Conservation (phyloP, 2,329 filamentous ascomycete species). For the Madurella fahalii region DNA sequence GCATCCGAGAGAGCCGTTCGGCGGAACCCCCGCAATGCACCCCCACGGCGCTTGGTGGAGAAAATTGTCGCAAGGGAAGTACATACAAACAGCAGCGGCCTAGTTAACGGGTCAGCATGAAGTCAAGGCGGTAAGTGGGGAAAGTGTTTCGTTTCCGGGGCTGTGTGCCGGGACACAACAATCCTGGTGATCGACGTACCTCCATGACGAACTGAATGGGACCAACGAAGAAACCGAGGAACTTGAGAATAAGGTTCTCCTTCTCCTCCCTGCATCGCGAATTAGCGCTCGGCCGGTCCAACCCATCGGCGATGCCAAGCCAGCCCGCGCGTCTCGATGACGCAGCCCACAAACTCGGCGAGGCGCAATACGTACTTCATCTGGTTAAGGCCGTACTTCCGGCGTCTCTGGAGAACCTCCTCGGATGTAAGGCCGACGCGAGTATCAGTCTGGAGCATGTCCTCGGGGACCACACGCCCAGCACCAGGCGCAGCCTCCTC, state of each 20-base stretch:
- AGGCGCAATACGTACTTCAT: slow-evolving; percentile 50
- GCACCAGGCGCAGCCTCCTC: slow-evolving; percentile 43
- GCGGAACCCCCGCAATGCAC: slow-evolving; percentile 5
- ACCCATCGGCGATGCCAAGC: not conserved
- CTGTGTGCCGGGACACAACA: slow-evolving; percentile 13
- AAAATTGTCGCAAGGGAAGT: slow-evolving; percentile 15
- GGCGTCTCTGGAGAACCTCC: slow-evolving; percentile 61
- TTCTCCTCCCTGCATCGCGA: slow-evolving; percentile 60
- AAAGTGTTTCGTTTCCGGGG: slow-evolving; percentile 26
- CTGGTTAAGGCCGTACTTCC: slow-evolving; percentile 78
- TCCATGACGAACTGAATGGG: slow-evolving; percentile 95
- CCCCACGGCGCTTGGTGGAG: not conserved
- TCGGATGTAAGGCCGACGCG: slow-evolving; percentile 63
- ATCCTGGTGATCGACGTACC: slow-evolving; percentile 44
- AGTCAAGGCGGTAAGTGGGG: slow-evolving; percentile 15
- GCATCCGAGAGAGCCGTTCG: slow-evolving; percentile 2
- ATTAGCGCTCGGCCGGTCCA: slow-evolving; percentile 7
- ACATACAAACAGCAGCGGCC: slow-evolving; percentile 34
- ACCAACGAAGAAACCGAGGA: slow-evolving; percentile 76
- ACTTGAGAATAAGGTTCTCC: slow-evolving; percentile 80
- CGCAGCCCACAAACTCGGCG: not conserved
- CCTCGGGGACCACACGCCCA: slow-evolving; percentile 64
- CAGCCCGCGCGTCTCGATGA: not conserved
- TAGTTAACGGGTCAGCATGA: slow-evolving; percentile 24
- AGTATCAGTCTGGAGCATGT: slow-evolving; percentile 67